Base-by-base conservation (phyloP, 2,329 filamentous ascomycete genomes). In the Calonectria hawksworthii region DNA sequence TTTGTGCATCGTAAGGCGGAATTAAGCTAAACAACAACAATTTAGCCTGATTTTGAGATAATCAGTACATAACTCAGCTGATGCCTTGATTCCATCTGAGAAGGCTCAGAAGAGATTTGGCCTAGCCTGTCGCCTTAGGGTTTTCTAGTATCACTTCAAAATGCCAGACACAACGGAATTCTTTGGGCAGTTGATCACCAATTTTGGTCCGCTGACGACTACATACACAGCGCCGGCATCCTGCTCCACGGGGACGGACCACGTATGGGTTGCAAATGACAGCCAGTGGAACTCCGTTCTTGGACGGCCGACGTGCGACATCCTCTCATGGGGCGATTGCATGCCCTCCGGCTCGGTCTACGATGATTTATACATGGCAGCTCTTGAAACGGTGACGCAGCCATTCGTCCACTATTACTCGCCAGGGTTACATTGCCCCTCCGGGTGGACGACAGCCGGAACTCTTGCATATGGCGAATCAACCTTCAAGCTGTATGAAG, bases 191-290 rank as follows among this genome's bases (percentile, higher is more conserved):
- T 66, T 75, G 21, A 68, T 83, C 68, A 80, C 78, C 68, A 84
- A 84, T 66, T 28, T 83, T 28, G 81, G 83, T 8, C 82, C 81
- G 4, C 69, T 84, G 16, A 83, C 82, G 34, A 82, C 83, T 2
- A 80, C 77, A n/a, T 83, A 79, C 68, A 81, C 81, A 1, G 75
- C 80, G 16, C 80, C 81, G 0, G 50, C 78, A 0, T 75, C 79
- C 18, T 84, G 82, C 63, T 68, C 66, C 11, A 75, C 75, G 0
- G 65, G 50, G 26, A 75, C 72, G 30, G 73, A 77, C 21, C 38
- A 76, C 23, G 13, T 74, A 1, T 34, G 61, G 1, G 74, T 66
- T 63, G 69, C 47, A 16, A 74, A 68, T 41, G 2, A 23, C 30
- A 47, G 3, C 7, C n/a, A 26, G 61, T 70, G 23, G 21, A 26